A percentile compares a stretch with the other conserved stretches of the same genome.
phyloP scores from a whole-genome alignment of 768 basidiomycete species.

The Kwoniella sp. region DNA sequence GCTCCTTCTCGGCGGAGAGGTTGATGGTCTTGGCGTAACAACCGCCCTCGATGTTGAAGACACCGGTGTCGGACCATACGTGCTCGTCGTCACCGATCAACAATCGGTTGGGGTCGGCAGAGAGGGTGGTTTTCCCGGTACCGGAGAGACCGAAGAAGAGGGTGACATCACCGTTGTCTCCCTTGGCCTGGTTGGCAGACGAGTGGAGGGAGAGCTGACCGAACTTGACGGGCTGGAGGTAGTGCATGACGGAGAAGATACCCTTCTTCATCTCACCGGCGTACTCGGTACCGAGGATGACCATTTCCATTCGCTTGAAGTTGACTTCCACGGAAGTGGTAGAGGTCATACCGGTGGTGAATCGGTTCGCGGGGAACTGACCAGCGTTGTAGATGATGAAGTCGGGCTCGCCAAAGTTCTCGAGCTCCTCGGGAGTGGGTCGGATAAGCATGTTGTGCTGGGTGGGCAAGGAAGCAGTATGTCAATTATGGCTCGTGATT shows the following conservation, averaged over 20 bases:
- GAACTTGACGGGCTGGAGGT: conserved; percentile 97
- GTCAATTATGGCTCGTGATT: conserved; percentile 3
- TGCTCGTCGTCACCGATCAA: conserved; percentile 99
- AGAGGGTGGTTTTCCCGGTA: conserved; percentile 97
- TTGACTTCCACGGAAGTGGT: conserved; percentile 99
- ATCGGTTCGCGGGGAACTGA: conserved; percentile 99
- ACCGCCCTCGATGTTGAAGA: conserved; percentile 99
- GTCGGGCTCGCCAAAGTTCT: conserved; percentile 93
- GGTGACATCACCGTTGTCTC: conserved; percentile 87
- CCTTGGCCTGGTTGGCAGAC: conserved; percentile 81
- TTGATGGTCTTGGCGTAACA: conserved; percentile 99
- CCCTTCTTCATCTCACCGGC: conserved; percentile 99
- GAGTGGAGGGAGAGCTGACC: conserved; percentile 97
- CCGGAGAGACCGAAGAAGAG: conserved; percentile 99
- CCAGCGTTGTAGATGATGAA: conserved; percentile 99
- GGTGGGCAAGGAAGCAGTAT: conserved; percentile 59
- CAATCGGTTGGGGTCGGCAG: conserved; percentile 88
- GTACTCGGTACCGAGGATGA: conserved; percentile 95
- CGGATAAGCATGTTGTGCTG: conserved; percentile 99
- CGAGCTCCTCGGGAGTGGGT: conserved; percentile 90
- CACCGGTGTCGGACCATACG: conserved; percentile 97
- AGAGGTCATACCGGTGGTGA: conserved; percentile 99
- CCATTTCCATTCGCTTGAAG: conserved; percentile 99
- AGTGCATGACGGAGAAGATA: conserved; percentile 99
- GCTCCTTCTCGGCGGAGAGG: conserved; percentile 94